Percentiles rank a stretch among this genome's conserved stretches.
These are phyloP conservation scores for Immersiella caudata DNA, from an alignment of 495 filamentous ascomycete species.

Conservation along the genomic window DNA sequence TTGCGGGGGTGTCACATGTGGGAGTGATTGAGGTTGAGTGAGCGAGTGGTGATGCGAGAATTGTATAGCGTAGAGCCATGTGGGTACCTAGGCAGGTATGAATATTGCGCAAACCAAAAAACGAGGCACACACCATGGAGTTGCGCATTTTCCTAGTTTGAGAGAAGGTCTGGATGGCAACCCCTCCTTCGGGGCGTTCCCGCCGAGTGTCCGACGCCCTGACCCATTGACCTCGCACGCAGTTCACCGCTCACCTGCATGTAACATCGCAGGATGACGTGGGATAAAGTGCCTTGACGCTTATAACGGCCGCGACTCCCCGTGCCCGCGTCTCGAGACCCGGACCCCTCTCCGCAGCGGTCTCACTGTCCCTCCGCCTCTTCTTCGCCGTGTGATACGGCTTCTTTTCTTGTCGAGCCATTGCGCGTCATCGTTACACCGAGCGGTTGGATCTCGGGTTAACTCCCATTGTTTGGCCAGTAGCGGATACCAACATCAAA, in stretches of 20 bases:
- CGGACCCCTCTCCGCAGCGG: not conserved
- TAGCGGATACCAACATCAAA: not conserved
- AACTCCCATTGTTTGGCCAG: not conserved
- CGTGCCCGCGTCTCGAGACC: not conserved
- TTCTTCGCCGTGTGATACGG: not conserved
- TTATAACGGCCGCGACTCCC: not conserved
- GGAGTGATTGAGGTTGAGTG: too few relatives aligned
- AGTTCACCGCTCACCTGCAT: constrained; percentile 6
- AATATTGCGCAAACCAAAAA: too few relatives aligned
- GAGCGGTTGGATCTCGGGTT: not conserved
- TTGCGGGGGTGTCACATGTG: not conserved
- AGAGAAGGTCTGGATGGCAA: not conserved
- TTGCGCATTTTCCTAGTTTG: too few relatives aligned
- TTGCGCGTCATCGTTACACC: not conserved
- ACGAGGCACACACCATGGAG: too few relatives aligned
- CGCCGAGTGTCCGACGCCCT: not conserved
- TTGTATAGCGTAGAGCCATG: too few relatives aligned
- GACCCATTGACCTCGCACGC: not conserved
- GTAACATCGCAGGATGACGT: not conserved
- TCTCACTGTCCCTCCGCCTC: not conserved
- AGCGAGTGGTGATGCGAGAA: too few relatives aligned
- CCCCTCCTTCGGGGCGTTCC: constrained; percentile 6
- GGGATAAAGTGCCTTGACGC: constrained; percentile 11
- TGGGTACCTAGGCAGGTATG: too few relatives aligned
- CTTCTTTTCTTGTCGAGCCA: not conserved